phyloP scores from a whole-genome alignment of 1,139 yeast genomes.

The Arxiozyma slooffiae region DNA sequence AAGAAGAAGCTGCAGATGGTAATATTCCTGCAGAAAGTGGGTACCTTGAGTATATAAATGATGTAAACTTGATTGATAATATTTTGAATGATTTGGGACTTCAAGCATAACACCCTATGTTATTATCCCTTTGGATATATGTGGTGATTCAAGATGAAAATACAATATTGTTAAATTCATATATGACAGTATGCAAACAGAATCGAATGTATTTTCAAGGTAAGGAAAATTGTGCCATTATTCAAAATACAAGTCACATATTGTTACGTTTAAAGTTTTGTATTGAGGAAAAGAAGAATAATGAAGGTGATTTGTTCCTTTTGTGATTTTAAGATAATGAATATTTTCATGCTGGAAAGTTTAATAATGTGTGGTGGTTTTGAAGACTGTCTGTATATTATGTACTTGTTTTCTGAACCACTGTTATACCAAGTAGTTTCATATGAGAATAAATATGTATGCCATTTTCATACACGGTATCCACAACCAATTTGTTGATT shows the following conservation, averaged over 20 bases:
- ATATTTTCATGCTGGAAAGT: no score
- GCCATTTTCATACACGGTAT: no score
- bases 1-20: conserved; percentile 2
- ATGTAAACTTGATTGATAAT: conserved; percentile 12
- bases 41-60: conserved; percentile 16
- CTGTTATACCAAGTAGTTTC: no score
- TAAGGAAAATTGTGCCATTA: no score
- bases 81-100: conserved; percentile 4
- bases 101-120: background rate
- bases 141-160: background rate
- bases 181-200: background rate
- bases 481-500: background rate
- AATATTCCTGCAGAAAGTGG: conserved; percentile 13
- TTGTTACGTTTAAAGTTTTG: no score
- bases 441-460: no score
- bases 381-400: no score
- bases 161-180: background rate
- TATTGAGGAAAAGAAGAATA: no score
- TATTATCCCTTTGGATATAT: background rate
- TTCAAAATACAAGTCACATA: no score
- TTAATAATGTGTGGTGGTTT: background rate
- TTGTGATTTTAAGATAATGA: no score
- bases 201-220: no score
- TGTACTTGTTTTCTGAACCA: background rate
- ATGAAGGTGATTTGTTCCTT: no score